These are phyloP conservation scores for Favolaschia claudopus DNA, from an alignment of 768 basidiomycete species.

Conservation along the genomic window DNA sequence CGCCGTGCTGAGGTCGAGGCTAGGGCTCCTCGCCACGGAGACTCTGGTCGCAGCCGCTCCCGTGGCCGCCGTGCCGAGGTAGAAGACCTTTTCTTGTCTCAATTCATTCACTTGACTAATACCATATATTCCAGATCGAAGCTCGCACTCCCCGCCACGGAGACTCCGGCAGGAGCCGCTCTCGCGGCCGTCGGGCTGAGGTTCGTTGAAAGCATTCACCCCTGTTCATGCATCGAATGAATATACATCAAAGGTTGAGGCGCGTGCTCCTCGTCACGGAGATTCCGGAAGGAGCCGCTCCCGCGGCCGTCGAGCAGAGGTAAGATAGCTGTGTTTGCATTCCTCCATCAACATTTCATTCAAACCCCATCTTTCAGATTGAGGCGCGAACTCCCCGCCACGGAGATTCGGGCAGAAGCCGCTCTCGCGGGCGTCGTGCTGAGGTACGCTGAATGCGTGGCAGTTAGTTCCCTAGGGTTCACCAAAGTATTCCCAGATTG, in stretches of 20 bases:
- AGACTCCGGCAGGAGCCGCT: neutral
- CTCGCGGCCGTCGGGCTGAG: conserved; percentile 3
- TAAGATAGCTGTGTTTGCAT: no score
- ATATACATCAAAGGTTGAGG: no score
- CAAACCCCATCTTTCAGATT: neutral
- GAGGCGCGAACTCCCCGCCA: conserved; percentile 1
- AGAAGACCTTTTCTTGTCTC: neutral
- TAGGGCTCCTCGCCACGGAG: conserved; percentile 11
- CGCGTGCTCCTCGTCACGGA: no score
- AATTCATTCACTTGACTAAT: no score
- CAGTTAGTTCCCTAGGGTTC: no score
- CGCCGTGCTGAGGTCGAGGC: neutral
- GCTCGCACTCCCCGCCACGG: neutral
- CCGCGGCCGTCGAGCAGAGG: neutral
- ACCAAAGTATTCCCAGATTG: no score
- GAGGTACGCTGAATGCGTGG: no score
- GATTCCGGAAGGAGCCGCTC: conserved; percentile 1
- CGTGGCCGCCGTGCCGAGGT: neutral
- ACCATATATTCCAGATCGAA: no score
- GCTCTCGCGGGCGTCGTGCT: neutral
- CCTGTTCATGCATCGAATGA: no score
- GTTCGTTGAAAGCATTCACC: no score
- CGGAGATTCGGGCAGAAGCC: neutral
- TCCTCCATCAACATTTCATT: no score
- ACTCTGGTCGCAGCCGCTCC: neutral